phyloP scores from a whole-genome alignment of 2,329 filamentous ascomycete species.

The Trichoderma harzianum region DNA sequence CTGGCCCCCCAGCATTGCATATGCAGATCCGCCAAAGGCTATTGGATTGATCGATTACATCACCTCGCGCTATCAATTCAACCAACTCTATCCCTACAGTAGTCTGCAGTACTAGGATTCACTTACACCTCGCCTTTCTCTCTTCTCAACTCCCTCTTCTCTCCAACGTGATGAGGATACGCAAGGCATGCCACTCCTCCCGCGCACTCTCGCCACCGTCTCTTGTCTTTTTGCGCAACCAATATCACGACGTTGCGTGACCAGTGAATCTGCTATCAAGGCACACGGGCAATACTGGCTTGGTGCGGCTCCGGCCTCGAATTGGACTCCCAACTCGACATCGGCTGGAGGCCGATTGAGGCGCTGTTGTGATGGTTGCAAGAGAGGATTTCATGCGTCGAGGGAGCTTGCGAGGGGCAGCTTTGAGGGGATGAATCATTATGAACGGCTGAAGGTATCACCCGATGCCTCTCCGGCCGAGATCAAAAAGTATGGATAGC shows the following conservation, averaged over 20 bases:
- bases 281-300: not conserved
- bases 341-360: not conserved
- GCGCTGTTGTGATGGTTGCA: conserved; percentile 22
- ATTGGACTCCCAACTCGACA: not conserved
- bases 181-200: conserved; percentile 55
- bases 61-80: conserved; percentile 23
- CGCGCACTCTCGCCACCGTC: conserved; percentile 25
- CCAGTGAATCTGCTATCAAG: not conserved
- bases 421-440: conserved; percentile 58
- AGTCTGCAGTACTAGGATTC: not conserved
- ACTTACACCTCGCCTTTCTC: not conserved
- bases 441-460: conserved; percentile 74
- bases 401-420: conserved; percentile 22
- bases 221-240: conserved; percentile 8
- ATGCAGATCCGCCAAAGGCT: conserved; percentile 1
- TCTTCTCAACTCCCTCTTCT: not conserved
- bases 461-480: conserved; percentile 67
- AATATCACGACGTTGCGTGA: not conserved
- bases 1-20: conserved; percentile 20
- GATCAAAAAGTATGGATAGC: conserved; percentile 69
- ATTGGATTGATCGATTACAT: conserved; percentile 33
- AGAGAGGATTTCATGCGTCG: conserved; percentile 21
- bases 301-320: not conserved
- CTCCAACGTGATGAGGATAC: conserved; percentile 41
- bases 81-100: not conserved